phyloP scores from a whole-genome alignment of 352 stramenopile genomes.

The Pythium utonaiense region DNA sequence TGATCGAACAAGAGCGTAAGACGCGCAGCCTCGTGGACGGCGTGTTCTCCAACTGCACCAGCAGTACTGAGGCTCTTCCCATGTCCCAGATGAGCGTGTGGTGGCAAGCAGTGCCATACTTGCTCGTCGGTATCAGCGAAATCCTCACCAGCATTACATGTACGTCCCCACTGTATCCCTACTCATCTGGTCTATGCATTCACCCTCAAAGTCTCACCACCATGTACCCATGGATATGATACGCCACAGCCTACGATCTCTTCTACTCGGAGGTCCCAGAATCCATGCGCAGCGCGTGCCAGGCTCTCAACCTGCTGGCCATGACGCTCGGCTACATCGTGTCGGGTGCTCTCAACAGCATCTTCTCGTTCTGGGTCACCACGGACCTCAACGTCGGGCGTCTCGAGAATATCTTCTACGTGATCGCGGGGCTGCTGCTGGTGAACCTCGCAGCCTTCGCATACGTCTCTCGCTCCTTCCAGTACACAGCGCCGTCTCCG shows the following conservation, averaged over 20 bases:
- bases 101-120: conserved; percentile 88
- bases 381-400: conserved; percentile 87
- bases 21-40: conserved; percentile 37
- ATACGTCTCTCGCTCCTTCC: conserved; percentile 73
- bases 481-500: conserved; percentile 45
- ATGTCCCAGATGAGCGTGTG: conserved; percentile 86
- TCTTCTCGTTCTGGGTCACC: conserved; percentile 90
- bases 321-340: conserved; percentile 89
- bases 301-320: conserved; percentile 87
- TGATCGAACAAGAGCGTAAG: conserved; percentile 76
- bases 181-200: too few relatives aligned
- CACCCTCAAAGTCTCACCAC: background rate
- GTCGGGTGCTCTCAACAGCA: conserved; percentile 76
- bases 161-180: conserved; percentile 29
- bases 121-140: conserved; percentile 86
- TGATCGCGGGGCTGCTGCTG: conserved; percentile 64
- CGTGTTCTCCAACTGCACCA: conserved; percentile 70
- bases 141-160: conserved; percentile 89
- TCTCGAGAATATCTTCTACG: conserved; percentile 89
- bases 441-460: conserved; percentile 65
- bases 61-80: conserved; percentile 47
- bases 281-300: conserved; percentile 88
- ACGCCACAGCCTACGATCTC: conserved; percentile 69
- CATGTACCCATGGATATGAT: background rate
- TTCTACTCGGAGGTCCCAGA: conserved; percentile 91